Percentiles rank a stretch among this genome's conserved stretches.
Conservation (phyloP, 1,284 basidiomycete genomes). For the Pascua guehoae region DNA sequence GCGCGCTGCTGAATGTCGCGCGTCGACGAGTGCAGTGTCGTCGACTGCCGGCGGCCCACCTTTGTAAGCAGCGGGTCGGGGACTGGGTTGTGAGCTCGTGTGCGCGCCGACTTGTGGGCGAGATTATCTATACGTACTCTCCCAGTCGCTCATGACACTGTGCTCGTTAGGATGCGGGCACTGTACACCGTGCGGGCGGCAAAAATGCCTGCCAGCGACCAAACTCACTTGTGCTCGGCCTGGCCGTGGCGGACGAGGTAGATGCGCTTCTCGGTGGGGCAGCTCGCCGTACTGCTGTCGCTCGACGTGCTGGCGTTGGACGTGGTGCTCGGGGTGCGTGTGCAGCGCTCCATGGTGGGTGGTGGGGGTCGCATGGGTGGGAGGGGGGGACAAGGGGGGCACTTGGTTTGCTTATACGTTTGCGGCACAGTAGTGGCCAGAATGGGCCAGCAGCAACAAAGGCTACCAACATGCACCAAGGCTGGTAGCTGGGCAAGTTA, state of each 20-base stretch:
- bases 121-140: conserved; percentile 34
- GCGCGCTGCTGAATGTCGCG: conserved; percentile 40
- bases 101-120: no score
- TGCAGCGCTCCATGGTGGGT: neutral
- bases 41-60: conserved; percentile 41
- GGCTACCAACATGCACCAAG: neutral
- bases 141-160: conserved; percentile 45
- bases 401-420: neutral
- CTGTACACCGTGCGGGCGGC: neutral
- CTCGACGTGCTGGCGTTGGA: neutral
- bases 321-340: conserved; percentile 1
- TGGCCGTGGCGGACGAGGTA: conserved; percentile 49
- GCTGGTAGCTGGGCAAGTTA: neutral
- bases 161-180: conserved; percentile 1
- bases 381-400: no score
- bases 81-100: conserved; percentile 23
- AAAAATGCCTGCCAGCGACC: conserved; percentile 1
- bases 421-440: neutral
- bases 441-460: no score
- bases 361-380: neutral
- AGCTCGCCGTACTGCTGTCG: conserved; percentile 5
- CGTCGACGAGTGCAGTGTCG: conserved; percentile 35
- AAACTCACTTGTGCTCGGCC: conserved; percentile 46
- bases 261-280: conserved; percentile 30
- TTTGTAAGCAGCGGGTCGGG: conserved; percentile 44